Percentiles rank a stretch among this genome's conserved stretches.
Evolutionary conservation across 345 rosid species (phyloP).

Genomic region (Hypericum perforatum): DNA sequence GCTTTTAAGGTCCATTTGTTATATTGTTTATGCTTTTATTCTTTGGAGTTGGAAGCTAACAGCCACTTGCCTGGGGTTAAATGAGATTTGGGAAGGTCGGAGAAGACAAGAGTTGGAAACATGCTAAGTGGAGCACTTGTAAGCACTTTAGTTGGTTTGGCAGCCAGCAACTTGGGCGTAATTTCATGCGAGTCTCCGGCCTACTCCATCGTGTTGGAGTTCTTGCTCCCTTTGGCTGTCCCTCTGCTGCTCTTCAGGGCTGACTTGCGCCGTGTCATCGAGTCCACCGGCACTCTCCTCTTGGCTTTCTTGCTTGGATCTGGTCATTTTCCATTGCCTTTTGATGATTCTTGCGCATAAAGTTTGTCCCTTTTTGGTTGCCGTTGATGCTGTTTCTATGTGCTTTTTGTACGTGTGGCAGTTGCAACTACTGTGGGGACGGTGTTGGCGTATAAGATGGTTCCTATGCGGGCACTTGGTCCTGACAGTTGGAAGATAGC

Average conservation of each 20-base stretch:
- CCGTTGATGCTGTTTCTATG: neutral
- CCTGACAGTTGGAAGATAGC: conserved; percentile 89
- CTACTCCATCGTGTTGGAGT: conserved; percentile 50
- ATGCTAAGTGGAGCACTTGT: conserved; percentile 67
- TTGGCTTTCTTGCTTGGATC: conserved; percentile 74
- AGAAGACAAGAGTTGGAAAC: conserved; percentile 66
- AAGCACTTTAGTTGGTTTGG: conserved; percentile 71
- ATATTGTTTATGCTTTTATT: no score
- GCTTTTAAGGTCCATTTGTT: no score
- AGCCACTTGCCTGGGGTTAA: neutral
- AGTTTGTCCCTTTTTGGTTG: neutral
- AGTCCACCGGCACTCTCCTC: conserved; percentile 58
- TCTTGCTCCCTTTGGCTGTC: conserved; percentile 57
- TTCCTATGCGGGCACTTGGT: conserved; percentile 88
- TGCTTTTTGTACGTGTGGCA: conserved; percentile 26
- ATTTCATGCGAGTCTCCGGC: conserved; percentile 55
- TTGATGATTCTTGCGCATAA: no score
- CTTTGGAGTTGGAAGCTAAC: no score
- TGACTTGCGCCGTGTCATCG: conserved; percentile 49
- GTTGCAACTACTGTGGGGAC: conserved; percentile 67
- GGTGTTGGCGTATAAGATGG: conserved; percentile 51
- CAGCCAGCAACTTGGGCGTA: conserved; percentile 65
- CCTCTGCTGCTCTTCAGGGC: conserved; percentile 75
- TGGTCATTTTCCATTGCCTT: conserved; percentile 18
- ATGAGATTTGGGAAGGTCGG: conserved; percentile 40